Base-by-base conservation (phyloP, 805 yeast genomes). In the Nakazawaea pomicola region DNA sequence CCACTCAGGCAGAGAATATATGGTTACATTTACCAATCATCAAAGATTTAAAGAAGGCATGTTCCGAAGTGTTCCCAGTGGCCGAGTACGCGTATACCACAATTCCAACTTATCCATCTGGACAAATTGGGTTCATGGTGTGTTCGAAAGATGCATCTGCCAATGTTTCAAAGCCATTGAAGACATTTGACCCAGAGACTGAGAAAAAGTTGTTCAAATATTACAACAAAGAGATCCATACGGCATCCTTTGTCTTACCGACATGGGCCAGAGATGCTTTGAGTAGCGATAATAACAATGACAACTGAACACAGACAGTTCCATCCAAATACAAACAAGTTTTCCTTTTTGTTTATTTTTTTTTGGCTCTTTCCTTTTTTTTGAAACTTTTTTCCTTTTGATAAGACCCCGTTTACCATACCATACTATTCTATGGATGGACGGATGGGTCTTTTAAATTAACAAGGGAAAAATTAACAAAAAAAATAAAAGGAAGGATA, bases 61-160 rank as follows among this genome's bases (percentile, higher is more conserved):
- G 80, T 29, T 53, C 60, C 19, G 55, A 61, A 15, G 86, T 83
- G 2, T 84, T 84, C 56, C 67, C 74, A 11, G 71, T 70, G 43
- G 83, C 80, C 3, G 65, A 72, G 49, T 83, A 83, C 56, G 72
- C 84, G 49, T 86, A 83, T 59, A 82, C 91, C 46, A 82, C 86
- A 51, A 87, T 87, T 60, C 96, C 96, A 29, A 77, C 87, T 11
- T 87, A 87, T 61, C 86, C 96, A 3, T 81, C 91, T 6, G 96
- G 96, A 12, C 95, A 86, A 61, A 70, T 87, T 48, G 95, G 95
- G 1, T 67, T 87, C 42, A 70, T 87, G 58, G 74, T 85, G 17
- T 84, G 91, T 46, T 70, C 82, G 31, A 81, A 80, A 54, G 74
- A 80, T 53, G 49, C 63, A 1, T 31, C 55, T 0, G 63, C 68